Evolutionary conservation across 495 filamentous ascomycete genomes (phyloP).

Genomic region (Haplographium delicatum): DNA sequence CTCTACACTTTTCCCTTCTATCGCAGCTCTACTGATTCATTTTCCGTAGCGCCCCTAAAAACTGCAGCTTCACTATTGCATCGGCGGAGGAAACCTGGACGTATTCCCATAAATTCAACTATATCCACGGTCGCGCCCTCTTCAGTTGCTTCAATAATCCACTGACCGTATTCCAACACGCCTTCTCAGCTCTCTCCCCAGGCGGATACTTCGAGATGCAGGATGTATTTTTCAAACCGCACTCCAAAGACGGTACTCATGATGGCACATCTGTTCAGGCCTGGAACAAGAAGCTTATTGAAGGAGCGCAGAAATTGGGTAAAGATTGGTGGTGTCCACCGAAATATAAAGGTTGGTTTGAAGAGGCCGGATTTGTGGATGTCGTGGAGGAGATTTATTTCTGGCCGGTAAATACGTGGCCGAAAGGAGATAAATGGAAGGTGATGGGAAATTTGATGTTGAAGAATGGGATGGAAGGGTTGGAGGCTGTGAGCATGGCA

Average conservation of each 20-base stretch:
- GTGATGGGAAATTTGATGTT: slow-evolving; percentile 39
- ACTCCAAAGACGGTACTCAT: slow-evolving; percentile 27
- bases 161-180: slow-evolving; percentile 34
- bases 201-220: slow-evolving; percentile 46
- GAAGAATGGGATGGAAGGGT: slow-evolving; percentile 30
- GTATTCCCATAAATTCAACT: slow-evolving; percentile 40
- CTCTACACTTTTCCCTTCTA: background rate
- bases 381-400: slow-evolving; percentile 45
- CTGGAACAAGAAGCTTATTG: slow-evolving; percentile 29
- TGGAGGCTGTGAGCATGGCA: slow-evolving; percentile 44
- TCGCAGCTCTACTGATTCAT: slow-evolving; percentile 14
- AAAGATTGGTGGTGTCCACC: slow-evolving; percentile 11
- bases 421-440: slow-evolving; percentile 41
- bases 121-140: slow-evolving; percentile 43
- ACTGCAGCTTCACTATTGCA: slow-evolving; percentile 44
- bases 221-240: slow-evolving; percentile 33
- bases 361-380: slow-evolving; percentile 54
- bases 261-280: slow-evolving; percentile 27
- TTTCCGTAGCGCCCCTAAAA: slow-evolving; percentile 35
- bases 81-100: slow-evolving; percentile 48
- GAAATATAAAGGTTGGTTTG: slow-evolving; percentile 29
- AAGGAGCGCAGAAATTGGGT: slow-evolving; percentile 21
- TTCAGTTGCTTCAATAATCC: slow-evolving; percentile 39
- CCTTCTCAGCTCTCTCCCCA: slow-evolving; percentile 37
- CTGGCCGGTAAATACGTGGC: slow-evolving; percentile 47